Evolutionary conservation across 768 basidiomycete species (phyloP), one percentile per base, ranked within the genome.

Genomic region (Russula griseocarnosa): DNA sequence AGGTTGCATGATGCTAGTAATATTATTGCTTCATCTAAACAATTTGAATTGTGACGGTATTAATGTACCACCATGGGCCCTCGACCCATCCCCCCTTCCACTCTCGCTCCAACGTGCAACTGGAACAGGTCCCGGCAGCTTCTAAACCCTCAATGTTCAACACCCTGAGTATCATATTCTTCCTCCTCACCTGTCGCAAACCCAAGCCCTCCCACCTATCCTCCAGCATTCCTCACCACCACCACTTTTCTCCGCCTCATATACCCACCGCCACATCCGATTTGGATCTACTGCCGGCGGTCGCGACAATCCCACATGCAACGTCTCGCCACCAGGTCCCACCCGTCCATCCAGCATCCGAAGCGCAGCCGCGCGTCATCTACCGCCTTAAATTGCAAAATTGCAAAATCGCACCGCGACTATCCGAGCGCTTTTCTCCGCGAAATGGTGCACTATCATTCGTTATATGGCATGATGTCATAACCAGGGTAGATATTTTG

Each of bases 401-500:
- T n/a, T n/a, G n/a, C 38, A 60, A 22, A 30, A 49, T 51, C 3
- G 58, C 58, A 26, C 38, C 0, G 9, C 63, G 63, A 10, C 24
- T 34, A 16, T 11, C n/a, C 18, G 57, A 30, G 14, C 52, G 57
- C 7, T 30, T 5, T 54, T 58, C 57, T 8, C 52, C n/a, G 14
- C 36, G 57, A 18, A 59, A 63, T 5, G 62, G 57, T 3, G 57
- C 16, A 63, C 62, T 63, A 14, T 28, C 8, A 26, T 34, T n/a
- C 10, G 5, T 20, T 6, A 1, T 14, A 30, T 9, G 28, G 10
- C 18, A 11, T 32, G 30, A 6, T 22, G 6, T 6, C 3, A 30
- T 0, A 3, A 30, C 6, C 30, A 13, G 11, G 34, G 5, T 22
- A 20, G 9, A 3, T 10, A n/a, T 22, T 5, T 6, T 4, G 30